A percentile compares a stretch with the other conserved stretches of the same genome.
These are phyloP conservation scores for Salix udensis DNA, from an alignment of 345 rosid species.

Conservation along the genomic window DNA sequence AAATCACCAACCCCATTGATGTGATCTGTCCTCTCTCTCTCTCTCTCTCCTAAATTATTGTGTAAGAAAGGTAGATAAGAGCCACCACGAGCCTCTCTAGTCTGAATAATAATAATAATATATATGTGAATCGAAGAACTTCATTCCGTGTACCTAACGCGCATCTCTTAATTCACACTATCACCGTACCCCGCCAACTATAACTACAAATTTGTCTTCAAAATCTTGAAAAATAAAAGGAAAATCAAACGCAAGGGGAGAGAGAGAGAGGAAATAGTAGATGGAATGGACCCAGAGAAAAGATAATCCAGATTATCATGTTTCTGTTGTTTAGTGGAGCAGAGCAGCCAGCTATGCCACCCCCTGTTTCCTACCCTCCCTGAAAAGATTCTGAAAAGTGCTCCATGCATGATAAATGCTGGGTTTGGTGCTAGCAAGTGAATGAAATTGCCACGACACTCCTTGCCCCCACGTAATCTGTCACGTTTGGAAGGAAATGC, in stretches of 20 bases:
- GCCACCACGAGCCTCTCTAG: neutral
- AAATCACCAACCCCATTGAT: conserved; percentile 30
- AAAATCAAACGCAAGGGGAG: neutral
- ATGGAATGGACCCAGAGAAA: conserved; percentile 5
- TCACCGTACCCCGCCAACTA: conserved; percentile 15
- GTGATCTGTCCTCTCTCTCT: neutral
- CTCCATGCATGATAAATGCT: neutral
- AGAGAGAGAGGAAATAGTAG: neutral
- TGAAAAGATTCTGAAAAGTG: conserved; percentile 18
- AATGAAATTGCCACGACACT: neutral
- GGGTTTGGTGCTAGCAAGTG: conserved; percentile 3
- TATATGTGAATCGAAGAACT: neutral
- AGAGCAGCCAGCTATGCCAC: conserved; percentile 24
- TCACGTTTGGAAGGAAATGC: neutral
- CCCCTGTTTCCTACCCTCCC: neutral
- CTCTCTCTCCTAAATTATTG: conserved; percentile 26
- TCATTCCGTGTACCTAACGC: neutral
- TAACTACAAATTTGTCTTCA: conserved; percentile 11
- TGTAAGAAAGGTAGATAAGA: conserved; percentile 4
- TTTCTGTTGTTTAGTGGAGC: conserved; percentile 30
- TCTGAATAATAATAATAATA: neutral
- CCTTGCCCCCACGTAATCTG: conserved; percentile 6
- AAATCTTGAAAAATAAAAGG: conserved; percentile 13
- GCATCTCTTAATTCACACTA: neutral
- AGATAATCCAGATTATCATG: conserved; percentile 11